phyloP scores from a whole-genome alignment of 1,284 basidiomycete genomes.

The Cutaneotrichosporon spelunceum region DNA sequence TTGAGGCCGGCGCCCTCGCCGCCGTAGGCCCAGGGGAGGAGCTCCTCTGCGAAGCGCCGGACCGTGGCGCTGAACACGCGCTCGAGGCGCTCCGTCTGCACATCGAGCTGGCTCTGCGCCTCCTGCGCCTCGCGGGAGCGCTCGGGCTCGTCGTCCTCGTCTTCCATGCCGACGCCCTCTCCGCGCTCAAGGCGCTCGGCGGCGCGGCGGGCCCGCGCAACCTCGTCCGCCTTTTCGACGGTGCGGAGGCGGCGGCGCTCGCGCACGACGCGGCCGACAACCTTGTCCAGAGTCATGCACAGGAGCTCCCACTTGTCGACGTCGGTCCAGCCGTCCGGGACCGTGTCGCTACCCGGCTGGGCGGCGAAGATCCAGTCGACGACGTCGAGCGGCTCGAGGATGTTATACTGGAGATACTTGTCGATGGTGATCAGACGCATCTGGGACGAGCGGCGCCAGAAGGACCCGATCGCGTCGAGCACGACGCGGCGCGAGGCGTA shows the following conservation, averaged over 20 bases:
- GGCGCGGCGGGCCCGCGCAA: conserved; percentile 69
- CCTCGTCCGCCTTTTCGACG: conserved; percentile 80
- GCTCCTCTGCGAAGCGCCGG: conserved; percentile 34
- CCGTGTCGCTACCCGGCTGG: conserved; percentile 44
- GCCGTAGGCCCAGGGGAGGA: conserved; percentile 35
- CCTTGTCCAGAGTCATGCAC: conserved; percentile 73
- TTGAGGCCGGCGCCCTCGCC: conserved; percentile 33
- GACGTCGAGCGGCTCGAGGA: conserved; percentile 90
- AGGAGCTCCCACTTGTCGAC: conserved; percentile 77
- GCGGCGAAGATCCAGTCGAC: conserved; percentile 74
- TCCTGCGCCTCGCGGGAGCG: conserved; percentile 40
- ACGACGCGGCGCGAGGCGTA: conserved; percentile 59
- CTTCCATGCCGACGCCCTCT: conserved; percentile 40
- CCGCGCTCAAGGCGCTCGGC: conserved; percentile 43
- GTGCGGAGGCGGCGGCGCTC: conserved; percentile 68
- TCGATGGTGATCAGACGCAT: conserved; percentile 90
- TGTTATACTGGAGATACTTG: conserved; percentile 97
- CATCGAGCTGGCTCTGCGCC: conserved; percentile 42
- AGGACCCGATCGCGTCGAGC: conserved; percentile 65
- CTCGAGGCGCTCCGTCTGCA: conserved; percentile 39
- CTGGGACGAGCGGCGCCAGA: conserved; percentile 77
- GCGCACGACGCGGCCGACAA: conserved; percentile 75
- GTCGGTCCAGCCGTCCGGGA: conserved; percentile 54
- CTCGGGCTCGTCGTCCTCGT: conserved; percentile 34
- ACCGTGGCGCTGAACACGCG: conserved; percentile 36